These are phyloP conservation scores for Apiotrichum siamense DNA, from an alignment of 1,284 basidiomycete genomes.

Conservation along the genomic window DNA sequence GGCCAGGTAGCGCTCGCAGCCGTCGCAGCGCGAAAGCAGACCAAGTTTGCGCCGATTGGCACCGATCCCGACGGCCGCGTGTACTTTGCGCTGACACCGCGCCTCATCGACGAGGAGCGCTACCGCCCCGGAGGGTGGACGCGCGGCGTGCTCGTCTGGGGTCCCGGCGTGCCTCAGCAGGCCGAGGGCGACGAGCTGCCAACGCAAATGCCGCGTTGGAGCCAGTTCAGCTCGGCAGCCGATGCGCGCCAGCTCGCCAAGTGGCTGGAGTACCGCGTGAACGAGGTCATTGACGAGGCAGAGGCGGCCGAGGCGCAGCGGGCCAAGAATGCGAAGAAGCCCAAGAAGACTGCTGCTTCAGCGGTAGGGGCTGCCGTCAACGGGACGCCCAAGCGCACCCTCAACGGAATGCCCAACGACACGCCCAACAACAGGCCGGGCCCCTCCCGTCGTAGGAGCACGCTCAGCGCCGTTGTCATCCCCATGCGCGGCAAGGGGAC, in stretches of 20 bases:
- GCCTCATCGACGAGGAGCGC: slow-evolving; percentile 27
- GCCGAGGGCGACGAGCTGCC: slow-evolving; percentile 18
- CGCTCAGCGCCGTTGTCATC: neutral
- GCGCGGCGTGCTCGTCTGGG: slow-evolving; percentile 35
- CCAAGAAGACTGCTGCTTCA: neutral
- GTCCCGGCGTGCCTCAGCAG: slow-evolving; percentile 19
- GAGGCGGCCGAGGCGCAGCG: slow-evolving; percentile 2
- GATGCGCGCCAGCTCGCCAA: slow-evolving; percentile 18
- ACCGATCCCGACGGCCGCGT: slow-evolving; percentile 33
- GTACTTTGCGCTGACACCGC: slow-evolving; percentile 30
- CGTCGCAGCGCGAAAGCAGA: slow-evolving; percentile 11
- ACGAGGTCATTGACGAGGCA: slow-evolving; percentile 9
- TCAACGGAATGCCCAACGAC: neutral
- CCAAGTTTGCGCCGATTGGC: slow-evolving; percentile 32
- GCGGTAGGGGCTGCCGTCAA: slow-evolving; percentile 1
- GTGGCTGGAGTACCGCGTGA: slow-evolving; percentile 25
- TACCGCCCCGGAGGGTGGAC: slow-evolving; percentile 36
- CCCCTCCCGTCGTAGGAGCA: neutral
- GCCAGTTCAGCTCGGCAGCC: slow-evolving; percentile 26
- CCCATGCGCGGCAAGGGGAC: neutral
- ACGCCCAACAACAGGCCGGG: no score
- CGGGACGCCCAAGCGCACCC: neutral
- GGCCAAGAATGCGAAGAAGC: slow-evolving; percentile 8
- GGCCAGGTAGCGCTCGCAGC: slow-evolving; percentile 26
- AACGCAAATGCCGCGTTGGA: slow-evolving; percentile 28